Percentiles rank a stretch among this genome's conserved stretches.
phyloP scores from a whole-genome alignment of 345 rosid species.

The Rhodomyrtus tomentosa region DNA sequence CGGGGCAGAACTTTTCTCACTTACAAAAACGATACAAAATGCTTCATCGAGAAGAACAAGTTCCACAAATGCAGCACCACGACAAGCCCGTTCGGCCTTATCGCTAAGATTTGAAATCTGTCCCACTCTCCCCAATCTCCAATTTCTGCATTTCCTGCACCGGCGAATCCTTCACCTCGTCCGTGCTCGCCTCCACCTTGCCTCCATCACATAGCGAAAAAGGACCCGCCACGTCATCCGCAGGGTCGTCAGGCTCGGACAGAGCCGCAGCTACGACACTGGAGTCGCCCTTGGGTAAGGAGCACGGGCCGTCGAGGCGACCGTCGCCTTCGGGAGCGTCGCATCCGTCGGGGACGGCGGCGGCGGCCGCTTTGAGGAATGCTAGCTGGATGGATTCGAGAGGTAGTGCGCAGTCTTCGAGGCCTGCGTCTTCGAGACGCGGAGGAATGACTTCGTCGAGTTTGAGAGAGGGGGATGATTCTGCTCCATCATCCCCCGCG shows the following conservation, averaged over 20 bases:
- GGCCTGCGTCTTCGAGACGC: conserved; percentile 51
- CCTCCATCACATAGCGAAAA: background rate
- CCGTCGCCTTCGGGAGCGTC: background rate
- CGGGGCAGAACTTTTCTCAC: background rate
- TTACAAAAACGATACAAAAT: background rate
- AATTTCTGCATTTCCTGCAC: background rate
- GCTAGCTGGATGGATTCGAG: conserved; percentile 52
- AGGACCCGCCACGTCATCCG: background rate
- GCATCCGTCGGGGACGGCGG: conserved; percentile 5
- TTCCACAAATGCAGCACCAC: background rate
- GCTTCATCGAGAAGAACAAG: background rate
- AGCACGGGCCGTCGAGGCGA: background rate
- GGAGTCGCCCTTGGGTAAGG: background rate
- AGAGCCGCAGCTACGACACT: background rate
- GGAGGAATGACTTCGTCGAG: conserved; percentile 37
- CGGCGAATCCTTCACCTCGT: background rate
- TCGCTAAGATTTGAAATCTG: background rate
- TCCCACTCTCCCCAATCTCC: background rate
- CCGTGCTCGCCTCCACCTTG: background rate
- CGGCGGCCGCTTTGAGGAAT: conserved; percentile 49
- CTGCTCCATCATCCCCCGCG: background rate
- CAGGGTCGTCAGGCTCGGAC: background rate
- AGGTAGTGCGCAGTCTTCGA: conserved; percentile 59
- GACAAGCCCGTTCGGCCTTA: background rate
- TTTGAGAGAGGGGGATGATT: background rate